Evolutionary conservation across 1,139 yeast species (phyloP), one percentile per base, ranked within the genome.

Genomic region (Geotrichum armillariae): DNA sequence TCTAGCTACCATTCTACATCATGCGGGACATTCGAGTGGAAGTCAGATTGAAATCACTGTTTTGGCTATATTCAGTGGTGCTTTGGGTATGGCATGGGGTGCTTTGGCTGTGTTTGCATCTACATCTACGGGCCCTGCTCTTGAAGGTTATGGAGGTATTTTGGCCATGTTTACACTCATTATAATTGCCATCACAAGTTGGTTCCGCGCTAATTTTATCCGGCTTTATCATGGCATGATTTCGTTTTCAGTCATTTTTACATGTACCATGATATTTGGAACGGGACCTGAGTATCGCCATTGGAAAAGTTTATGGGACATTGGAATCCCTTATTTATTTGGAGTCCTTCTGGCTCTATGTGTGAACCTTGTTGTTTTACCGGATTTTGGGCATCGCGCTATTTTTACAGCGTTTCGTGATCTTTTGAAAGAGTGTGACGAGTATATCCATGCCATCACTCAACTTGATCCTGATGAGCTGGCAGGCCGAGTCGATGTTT

Each of bases 71-170:
- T 3, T 73, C 7, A 80, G 80, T 3, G 71, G 74, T 32, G 73
- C 76, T n/a, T 64, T 79, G 5, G 80, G 76, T 1, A 53, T 74
- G 29, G 79, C 74, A 0, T 74, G 78, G 75, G 67, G 75, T 1
- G 62, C 76, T 0, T 54, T 76, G 31, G 74, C 77, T 1, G 59
- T 76, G 57, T 74, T 65, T 49, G 59, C 75, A 1, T 70, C 78
- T 2, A 66, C 69, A 0, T 67, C 72, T 1, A 72, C 77, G 1
- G 58, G 58, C 5, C 70, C 73, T 1, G 67, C 76, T 0, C 62
- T 69, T n/a, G 59, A 64, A 16, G 75, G 74, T 32, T 76, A 70
- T 54, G 79, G 79, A 41, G 79, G 77, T 23, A 64, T 77, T n/a
- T 58, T 75, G 20, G 75, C 77, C 11, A 64, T 69, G 0, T 74